Evolutionary conservation across 805 yeast genomes (phyloP), one percentile per base, ranked within the genome.

Genomic region (Starmerella floris): DNA sequence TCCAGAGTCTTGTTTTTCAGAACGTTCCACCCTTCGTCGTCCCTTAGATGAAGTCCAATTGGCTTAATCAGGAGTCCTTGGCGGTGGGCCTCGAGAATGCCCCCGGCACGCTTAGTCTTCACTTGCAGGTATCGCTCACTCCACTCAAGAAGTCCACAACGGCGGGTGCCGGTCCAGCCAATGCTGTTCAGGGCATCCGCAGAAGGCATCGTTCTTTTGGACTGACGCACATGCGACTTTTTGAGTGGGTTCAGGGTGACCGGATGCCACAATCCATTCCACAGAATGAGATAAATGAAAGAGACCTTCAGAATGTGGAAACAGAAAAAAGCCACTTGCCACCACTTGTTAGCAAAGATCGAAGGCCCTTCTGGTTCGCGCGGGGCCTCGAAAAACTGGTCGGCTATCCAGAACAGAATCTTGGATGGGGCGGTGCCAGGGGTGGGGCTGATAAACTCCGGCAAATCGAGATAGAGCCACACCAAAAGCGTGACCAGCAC

Each of bases 81-180:
- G 57, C 74, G 74, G 59, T 75, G 79, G 9, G 95, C 94, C 55
- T 73, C 71, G 40, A 84, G 72, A 53, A 83, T 67, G 10, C 66
- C 67, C 45, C 94, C 95, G 51, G 67, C 73, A 54, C 73, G 68
- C 51, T 76, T 71, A 57, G 81, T 73, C 55, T 71, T 70, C 52
- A 62, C 64, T 39, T 77, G 74, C 55, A 88, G 75, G 68, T 75
- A 79, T 54, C 64, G 68, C 48, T 76, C 79, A 55, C 73, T 73
- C 69, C 79, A 88, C 49, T 76, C 84, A 31, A 74, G 79, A 23
- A 74, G 64, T 19, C 78, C 70, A 13, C 79, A 79, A 52, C 77
- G 77, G 61, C 77, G 79, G 21, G 91, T 72, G 41, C 95, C 94
- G n/a, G 95, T 84, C 97, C 97, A 91, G 38, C 97, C 97, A 51